These are phyloP conservation scores for Cystobasidium ongulense DNA, from an alignment of 768 basidiomycete genomes.

Conservation along the genomic window DNA sequence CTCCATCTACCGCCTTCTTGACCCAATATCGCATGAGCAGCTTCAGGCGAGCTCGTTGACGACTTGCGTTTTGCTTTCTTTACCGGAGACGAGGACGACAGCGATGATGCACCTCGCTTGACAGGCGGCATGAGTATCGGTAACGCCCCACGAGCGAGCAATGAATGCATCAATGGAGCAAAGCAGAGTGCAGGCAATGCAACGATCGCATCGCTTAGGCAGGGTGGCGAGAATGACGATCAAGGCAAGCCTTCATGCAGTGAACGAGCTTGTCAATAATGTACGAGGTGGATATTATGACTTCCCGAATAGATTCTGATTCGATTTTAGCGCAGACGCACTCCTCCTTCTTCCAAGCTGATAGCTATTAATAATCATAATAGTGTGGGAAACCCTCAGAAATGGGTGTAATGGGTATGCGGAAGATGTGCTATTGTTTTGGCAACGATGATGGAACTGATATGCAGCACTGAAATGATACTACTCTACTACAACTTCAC, in stretches of 20 bases:
- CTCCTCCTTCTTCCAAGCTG: background rate
- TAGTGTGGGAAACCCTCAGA: background rate
- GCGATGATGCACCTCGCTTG: constrained; percentile 4
- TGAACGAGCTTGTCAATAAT: too few species aligned
- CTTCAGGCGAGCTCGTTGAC: background rate
- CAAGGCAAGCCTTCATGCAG: too few species aligned
- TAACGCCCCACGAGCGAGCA: background rate
- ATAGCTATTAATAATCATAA: background rate
- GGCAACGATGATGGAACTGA: too few species aligned
- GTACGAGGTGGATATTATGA: background rate
- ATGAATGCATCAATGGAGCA: background rate
- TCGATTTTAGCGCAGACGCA: background rate
- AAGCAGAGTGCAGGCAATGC: background rate
- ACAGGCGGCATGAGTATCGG: background rate
- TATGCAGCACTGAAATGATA: background rate
- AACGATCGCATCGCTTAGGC: background rate
- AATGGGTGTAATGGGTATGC: too few species aligned
- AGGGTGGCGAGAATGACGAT: background rate
- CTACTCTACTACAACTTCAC: background rate
- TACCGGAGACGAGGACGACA: background rate
- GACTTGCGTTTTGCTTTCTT: constrained; percentile 17
- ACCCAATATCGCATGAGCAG: background rate
- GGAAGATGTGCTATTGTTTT: too few species aligned
- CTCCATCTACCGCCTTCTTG: constrained; percentile 21
- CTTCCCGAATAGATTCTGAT: too few species aligned